Percentiles rank a stretch among this genome's conserved stretches.
phyloP scores from a whole-genome alignment of 169 alveolate species.

The Fabrea salina region DNA sequence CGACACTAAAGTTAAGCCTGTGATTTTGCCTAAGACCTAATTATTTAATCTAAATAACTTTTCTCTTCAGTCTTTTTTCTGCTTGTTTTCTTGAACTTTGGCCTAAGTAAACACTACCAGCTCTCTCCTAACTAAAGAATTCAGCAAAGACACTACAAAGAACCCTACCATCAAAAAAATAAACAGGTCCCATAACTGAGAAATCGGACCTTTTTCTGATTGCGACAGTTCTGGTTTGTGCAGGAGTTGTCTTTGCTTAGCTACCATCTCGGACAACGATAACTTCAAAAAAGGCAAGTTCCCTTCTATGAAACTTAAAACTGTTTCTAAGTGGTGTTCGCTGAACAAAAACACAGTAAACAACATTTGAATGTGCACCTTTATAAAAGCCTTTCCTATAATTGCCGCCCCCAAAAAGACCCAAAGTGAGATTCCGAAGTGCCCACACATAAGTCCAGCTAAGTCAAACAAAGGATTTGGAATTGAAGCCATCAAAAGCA shows the following conservation, averaged over 20 bases:
- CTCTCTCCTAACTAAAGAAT: constrained; percentile 38
- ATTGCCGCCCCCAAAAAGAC: constrained; percentile 89
- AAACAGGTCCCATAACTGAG: constrained; percentile 57
- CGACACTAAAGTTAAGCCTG: no score
- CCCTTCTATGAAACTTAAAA: constrained; percentile 31
- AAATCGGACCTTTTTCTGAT: constrained; percentile 44
- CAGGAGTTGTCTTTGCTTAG: constrained; percentile 41
- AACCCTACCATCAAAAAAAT: constrained; percentile 61
- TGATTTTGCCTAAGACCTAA: no score
- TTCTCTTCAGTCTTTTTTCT: no score
- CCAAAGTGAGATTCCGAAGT: constrained; percentile 86
- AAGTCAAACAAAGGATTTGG: constrained; percentile 88
- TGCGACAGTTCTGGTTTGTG: constrained; percentile 30
- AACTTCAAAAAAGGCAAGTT: constrained; percentile 37
- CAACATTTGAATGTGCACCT: constrained; percentile 77
- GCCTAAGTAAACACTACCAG: not conserved
- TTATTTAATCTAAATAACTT: no score
- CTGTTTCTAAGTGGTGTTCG: constrained; percentile 45
- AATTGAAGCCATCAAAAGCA: constrained; percentile 81
- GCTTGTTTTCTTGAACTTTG: not conserved
- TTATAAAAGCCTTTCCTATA: constrained; percentile 89
- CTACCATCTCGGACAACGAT: constrained; percentile 35
- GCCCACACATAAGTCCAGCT: constrained; percentile 93
- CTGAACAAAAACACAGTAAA: constrained; percentile 78
- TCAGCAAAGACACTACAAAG: constrained; percentile 56